A percentile compares a stretch with the other conserved stretches of the same genome.
phyloP scores from a whole-genome alignment of 2,329 filamentous ascomycete species.

The Fusarium pininemorale region DNA sequence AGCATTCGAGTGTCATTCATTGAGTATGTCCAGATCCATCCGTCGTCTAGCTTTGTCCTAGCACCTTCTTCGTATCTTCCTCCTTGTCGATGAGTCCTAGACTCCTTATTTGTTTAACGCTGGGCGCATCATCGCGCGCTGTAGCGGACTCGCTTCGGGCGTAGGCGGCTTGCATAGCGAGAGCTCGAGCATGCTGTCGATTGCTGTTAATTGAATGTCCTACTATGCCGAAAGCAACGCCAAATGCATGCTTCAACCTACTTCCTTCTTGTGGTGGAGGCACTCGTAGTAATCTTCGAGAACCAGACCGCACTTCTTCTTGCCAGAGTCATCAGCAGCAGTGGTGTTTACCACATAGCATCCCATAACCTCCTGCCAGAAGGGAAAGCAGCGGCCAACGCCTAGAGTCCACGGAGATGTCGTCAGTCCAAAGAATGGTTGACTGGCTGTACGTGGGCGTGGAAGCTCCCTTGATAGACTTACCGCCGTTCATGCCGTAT shows the following conservation, averaged over 20 bases:
- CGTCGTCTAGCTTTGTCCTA: slow-evolving; percentile 48
- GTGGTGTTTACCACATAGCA: slow-evolving; percentile 97
- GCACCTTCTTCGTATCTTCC: slow-evolving; percentile 75
- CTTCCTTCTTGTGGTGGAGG: slow-evolving; percentile 98
- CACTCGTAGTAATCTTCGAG: slow-evolving; percentile 99
- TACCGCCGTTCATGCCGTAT: slow-evolving; percentile 83
- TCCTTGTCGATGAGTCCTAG: slow-evolving; percentile 85
- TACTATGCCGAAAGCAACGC: neutral
- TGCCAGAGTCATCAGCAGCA: slow-evolving; percentile 79
- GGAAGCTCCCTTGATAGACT: slow-evolving; percentile 45
- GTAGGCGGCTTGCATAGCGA: slow-evolving; percentile 84
- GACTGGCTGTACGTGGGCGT: neutral
- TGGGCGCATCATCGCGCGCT: slow-evolving; percentile 82
- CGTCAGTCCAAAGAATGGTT: slow-evolving; percentile 33
- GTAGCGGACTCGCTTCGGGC: slow-evolving; percentile 80
- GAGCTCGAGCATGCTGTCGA: slow-evolving; percentile 78
- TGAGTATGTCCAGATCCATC: slow-evolving; percentile 4
- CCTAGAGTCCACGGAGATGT: slow-evolving; percentile 51
- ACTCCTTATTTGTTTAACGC: slow-evolving; percentile 85
- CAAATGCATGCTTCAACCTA: slow-evolving; percentile 54
- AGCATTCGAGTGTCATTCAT: slow-evolving; percentile 9
- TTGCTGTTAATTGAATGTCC: slow-evolving; percentile 19
- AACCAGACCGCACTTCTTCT: slow-evolving; percentile 84
- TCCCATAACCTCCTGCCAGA: slow-evolving; percentile 98
- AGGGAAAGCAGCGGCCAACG: slow-evolving; percentile 89